phyloP scores from a whole-genome alignment of 2,329 filamentous ascomycete species.

The Aphanoascus verrucosus region DNA sequence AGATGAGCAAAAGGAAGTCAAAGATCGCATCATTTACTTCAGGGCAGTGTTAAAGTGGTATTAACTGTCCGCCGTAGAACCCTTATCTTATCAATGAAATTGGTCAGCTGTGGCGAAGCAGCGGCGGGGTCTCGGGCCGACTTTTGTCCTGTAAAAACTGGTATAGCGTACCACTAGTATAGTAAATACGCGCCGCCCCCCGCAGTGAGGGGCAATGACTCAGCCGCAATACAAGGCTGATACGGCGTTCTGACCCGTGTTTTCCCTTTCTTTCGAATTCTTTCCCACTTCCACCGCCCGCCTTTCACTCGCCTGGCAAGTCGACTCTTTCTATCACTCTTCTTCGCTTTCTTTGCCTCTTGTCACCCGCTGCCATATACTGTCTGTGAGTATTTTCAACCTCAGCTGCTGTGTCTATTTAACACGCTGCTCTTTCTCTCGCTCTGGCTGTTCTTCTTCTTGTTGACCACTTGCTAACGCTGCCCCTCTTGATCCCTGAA shows the following conservation, averaged over 20 bases:
- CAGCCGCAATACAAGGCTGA: conserved; percentile 5
- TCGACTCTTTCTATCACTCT: conserved; percentile 10
- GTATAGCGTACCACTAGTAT: background rate
- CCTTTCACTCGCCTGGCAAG: conserved; percentile 18
- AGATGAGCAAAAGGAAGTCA: background rate
- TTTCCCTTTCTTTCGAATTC: conserved; percentile 20
- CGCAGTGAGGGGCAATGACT: background rate
- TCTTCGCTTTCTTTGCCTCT: conserved; percentile 10
- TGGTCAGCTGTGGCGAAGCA: conserved; percentile 2
- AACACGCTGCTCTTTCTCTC: background rate
- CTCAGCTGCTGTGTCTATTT: background rate
- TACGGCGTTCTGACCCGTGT: conserved; percentile 4
- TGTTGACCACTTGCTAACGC: background rate
- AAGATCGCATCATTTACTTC: no score
- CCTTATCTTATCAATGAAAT: conserved; percentile 4
- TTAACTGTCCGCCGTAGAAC: background rate
- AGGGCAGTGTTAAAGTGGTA: no score
- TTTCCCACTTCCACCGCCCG: conserved; percentile 27
- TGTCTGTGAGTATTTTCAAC: background rate
- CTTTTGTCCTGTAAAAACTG: background rate
- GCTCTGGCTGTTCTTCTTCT: background rate
- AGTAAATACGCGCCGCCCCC: background rate
- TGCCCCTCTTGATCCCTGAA: background rate
- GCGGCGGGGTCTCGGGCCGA: background rate
- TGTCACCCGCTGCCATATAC: no score